Conservation (phyloP, 2,329 filamentous ascomycete species). For the Penicillium sclerotiorum region DNA sequence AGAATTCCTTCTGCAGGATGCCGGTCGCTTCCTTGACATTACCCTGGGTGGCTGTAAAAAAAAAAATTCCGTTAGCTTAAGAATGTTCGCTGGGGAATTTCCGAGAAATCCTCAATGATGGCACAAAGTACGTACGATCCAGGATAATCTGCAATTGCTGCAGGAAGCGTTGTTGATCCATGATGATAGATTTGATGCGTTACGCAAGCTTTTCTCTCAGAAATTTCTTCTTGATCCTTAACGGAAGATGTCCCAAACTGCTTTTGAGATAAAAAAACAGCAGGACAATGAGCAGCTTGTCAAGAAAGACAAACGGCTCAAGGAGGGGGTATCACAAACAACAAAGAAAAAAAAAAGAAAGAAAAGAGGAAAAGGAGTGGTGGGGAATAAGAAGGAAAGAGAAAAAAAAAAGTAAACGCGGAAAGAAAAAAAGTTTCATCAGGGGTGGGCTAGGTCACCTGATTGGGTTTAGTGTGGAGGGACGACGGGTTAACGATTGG, state of each 20-base stretch:
- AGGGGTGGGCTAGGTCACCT: slow-evolving; percentile 19
- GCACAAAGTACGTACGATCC: slow-evolving; percentile 66
- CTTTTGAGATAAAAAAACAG: slow-evolving; percentile 10
- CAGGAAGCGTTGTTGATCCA: slow-evolving; percentile 83
- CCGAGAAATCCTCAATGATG: neutral
- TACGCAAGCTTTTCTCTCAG: slow-evolving; percentile 11
- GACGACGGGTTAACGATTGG: slow-evolving; percentile 7
- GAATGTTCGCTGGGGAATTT: neutral
- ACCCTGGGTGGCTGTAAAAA: slow-evolving; percentile 74
- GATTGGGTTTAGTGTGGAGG: slow-evolving; percentile 22
- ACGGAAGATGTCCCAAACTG: slow-evolving; percentile 13
- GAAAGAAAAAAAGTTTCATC: slow-evolving; percentile 23
- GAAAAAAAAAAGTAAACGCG: slow-evolving; percentile 13
- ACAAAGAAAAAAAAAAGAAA: slow-evolving; percentile 28
- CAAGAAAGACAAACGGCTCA: slow-evolving; percentile 32
- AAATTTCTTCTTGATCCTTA: neutral
- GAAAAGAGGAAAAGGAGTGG: slow-evolving; percentile 23
- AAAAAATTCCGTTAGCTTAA: neutral
- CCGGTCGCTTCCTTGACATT: slow-evolving; percentile 88
- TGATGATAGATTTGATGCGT: slow-evolving; percentile 41
- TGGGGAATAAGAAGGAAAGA: slow-evolving; percentile 16
- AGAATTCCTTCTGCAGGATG: slow-evolving; percentile 90
- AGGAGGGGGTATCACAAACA: slow-evolving; percentile 35
- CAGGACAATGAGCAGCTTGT: slow-evolving; percentile 34
- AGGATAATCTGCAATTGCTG: slow-evolving; percentile 85